These are phyloP conservation scores for Aspergillus hortae DNA, from an alignment of 2,329 filamentous ascomycete species.

Conservation along the genomic window DNA sequence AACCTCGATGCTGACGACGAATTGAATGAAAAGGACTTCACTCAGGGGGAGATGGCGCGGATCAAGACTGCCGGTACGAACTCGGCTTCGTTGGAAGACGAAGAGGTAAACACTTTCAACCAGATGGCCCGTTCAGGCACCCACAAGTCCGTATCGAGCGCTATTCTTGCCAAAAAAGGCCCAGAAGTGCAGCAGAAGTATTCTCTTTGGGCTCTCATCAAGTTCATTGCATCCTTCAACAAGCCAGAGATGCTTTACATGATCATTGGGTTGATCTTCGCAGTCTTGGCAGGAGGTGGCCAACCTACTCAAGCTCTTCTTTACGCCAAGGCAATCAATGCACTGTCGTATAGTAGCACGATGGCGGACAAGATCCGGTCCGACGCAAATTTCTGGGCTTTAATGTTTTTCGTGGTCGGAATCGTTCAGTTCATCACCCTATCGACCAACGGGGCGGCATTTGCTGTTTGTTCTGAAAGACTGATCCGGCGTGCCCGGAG, in stretches of 20 bases:
- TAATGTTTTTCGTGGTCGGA: conserved; percentile 85
- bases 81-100: conserved; percentile 23
- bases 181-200: conserved; percentile 57
- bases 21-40: conserved; percentile 22
- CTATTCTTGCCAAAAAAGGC: conserved; percentile 59
- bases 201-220: conserved; percentile 70
- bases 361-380: conserved; percentile 58
- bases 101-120: conserved; percentile 31
- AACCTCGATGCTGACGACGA: conserved; percentile 24
- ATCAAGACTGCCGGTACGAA: conserved; percentile 33
- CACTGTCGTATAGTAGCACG: conserved; percentile 57
- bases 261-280: conserved; percentile 68
- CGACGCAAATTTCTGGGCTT: conserved; percentile 78
- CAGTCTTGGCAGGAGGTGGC: conserved; percentile 73
- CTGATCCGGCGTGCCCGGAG: conserved; percentile 81
- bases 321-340: conserved; percentile 82
- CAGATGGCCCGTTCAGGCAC: conserved; percentile 42
- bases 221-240: conserved; percentile 78
- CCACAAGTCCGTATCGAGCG: conserved; percentile 61
- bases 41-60: conserved; percentile 24
- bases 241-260: conserved; percentile 67
- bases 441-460: conserved; percentile 64
- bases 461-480: conserved; percentile 82
- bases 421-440: conserved; percentile 69
- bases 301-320: conserved; percentile 77